Evolutionary conservation across 139 green algal genomes (phyloP).

Genomic region (Chlorella sp.): DNA sequence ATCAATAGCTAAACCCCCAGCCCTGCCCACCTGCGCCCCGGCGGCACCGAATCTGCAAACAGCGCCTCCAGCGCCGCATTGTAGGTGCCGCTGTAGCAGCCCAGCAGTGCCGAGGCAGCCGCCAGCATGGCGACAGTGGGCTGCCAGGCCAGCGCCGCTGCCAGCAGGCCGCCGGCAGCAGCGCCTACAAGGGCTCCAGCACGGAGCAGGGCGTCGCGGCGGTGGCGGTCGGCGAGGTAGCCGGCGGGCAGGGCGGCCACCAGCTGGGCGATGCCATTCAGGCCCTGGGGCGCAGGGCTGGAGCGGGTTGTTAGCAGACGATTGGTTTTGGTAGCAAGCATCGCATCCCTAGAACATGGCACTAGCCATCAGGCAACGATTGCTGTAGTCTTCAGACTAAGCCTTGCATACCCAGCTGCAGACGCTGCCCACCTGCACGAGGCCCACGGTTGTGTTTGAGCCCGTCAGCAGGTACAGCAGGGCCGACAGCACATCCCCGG

Average conservation of each 20-base stretch:
- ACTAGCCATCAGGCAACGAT: background rate
- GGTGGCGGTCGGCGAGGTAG: slow-evolving; percentile 37
- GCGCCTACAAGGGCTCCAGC: slow-evolving; percentile 29
- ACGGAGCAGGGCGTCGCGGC: slow-evolving; percentile 45
- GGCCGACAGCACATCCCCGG: slow-evolving; percentile 44
- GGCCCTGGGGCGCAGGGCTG: slow-evolving; percentile 25
- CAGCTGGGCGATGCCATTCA: slow-evolving; percentile 53
- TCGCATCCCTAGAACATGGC: too few relatives aligned
- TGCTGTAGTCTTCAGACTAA: background rate
- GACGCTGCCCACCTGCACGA: slow-evolving; percentile 16
- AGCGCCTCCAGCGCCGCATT: slow-evolving; percentile 18
- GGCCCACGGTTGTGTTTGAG: slow-evolving; percentile 45
- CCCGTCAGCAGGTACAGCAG: slow-evolving; percentile 47
- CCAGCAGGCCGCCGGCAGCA: slow-evolving; percentile 17
- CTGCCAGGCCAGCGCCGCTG: background rate
- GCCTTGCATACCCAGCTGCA: background rate
- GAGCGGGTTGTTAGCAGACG: background rate
- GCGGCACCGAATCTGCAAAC: slow-evolving; percentile 46
- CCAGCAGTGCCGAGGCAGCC: slow-evolving; percentile 32
- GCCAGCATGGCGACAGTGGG: background rate
- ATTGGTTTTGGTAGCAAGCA: too few relatives aligned
- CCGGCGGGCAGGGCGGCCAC: slow-evolving; percentile 46
- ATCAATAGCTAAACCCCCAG: too few relatives aligned
- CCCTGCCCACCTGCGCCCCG: slow-evolving; percentile 20
- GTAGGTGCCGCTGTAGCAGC: slow-evolving; percentile 18